Base-by-base conservation (phyloP, 805 yeast genomes). In the Ogataea corticis region DNA sequence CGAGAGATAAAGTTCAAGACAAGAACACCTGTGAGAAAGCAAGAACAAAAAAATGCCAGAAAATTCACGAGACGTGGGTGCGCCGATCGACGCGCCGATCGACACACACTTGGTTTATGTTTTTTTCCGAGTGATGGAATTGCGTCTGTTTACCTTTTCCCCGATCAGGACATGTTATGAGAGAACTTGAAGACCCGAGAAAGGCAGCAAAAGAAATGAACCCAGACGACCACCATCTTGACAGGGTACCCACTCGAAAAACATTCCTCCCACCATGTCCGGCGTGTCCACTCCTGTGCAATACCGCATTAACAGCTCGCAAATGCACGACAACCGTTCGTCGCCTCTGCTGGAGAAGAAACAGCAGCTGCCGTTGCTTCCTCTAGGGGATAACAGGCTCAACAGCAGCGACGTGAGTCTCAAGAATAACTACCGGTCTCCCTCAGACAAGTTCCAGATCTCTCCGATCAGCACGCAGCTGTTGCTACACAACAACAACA, bases 391-490 rank as follows among this genome's bases (percentile, higher is more conserved):
- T 2, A 17, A 16, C 28, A 34, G 33, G 23, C 23, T 43, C 19
- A 38, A 38, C 23, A 16, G 3, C 29, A 13, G 13, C n/a, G 42
- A 34, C 33, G 16, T 31, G 15, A n/a, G n/a, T 1, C 33, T 47
- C 23, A 47, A 42, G 16, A 16, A n/a, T 29, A 17, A 31, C 17
- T 47, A 47, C 39, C 49, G 40, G 25, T 52, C 57, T 14, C 55
- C 58, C 3, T 46, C 52, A 5, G 58, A 54, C 35, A 50, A 47
- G 29, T 32, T 34, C 19, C 30, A 41, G n/a, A 31, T 52, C 7
- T 52, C 55, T 2, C 58, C 58, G 2, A 50, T 54, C 30, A 54
- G 56, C 38, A 37, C 44, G 17, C 52, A 50, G 21, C 48, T 52
- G 32, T 50, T 52, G 32, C 36, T 45, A 38, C 31, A 42, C 34